Base-by-base conservation (phyloP, 306 rosid genomes). In the Benincasa hispida region DNA sequence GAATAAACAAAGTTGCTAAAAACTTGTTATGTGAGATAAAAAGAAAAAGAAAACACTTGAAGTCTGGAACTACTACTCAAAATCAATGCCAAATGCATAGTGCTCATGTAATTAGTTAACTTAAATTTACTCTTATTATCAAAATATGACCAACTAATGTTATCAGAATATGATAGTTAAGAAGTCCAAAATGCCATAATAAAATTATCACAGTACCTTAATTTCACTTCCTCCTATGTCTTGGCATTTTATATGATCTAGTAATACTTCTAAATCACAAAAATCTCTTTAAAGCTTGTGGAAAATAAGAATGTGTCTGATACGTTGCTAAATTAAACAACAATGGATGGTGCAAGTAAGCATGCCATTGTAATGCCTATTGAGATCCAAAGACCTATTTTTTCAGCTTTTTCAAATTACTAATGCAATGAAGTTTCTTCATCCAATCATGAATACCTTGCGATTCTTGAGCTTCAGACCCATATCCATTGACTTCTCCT, bases 401-500 rank as follows among this genome's bases (percentile, higher is more conserved):
- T 28, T 72, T 24, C 14, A 70, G 60, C 27, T 72, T 50, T 48
- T 3, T 50, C 60, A 72, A 78, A 39, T 75, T 17, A 37, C 58
- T 24, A 70, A 70, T 13, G 37, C 47, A 45, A 55, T 24, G 15
- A 50, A 82, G 41, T 51, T 47, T 37, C 47, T 28, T 68, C 42
- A 19, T 32, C 22, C 39, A 74, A 81, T 53, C 27, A 67, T 62
- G 39, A 79, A 61, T 90, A 93, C 98, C 99, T 94, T 94, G 82
- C 99, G 99, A 87, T 94, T 94, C 92, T 94, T 94, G 76, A 94
- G 91, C 89, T 91, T 86, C 79, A 92, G 80, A 67, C 97, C 96
- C 97, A 94, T 94, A 82, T 91, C 98, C 97, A 91, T 88, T 77
- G 98, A 94, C 86, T 91, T 94, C 91, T 91, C 98, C 77, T 94